Evolutionary conservation across 2,329 filamentous ascomycete genomes (phyloP), one percentile per base, ranked within the genome.

Genomic region (Mariannaea sp.): DNA sequence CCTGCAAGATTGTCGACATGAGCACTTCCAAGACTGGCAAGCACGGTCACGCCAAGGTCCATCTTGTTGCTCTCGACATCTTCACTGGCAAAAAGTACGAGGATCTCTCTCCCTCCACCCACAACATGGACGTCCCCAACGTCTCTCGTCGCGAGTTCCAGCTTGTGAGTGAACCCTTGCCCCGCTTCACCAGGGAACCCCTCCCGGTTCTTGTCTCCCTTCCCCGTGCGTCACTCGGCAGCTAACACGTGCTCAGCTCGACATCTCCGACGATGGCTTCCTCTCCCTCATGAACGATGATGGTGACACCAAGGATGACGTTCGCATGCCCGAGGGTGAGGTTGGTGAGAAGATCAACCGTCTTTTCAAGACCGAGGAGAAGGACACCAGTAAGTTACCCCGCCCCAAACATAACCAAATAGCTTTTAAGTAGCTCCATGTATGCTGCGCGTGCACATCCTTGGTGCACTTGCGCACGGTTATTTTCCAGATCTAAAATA

Each of bases 1-100:
- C 94, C 71, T 99, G 94, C 92, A 99, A 97, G 90, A 99, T 99
- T 72, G 90, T 97, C 78, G 94, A 99, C 75, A 99, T 99, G 95
- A 96, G 92, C 69, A 99, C 94, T 83, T 99, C 94, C 78, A 99
- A 99, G 92, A 99, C 94, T 68, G 94, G 94, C 81, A 99, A 99
- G 91, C 94, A 99, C 89, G 94, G 94, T 79, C 95, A 99, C 90
- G 94, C 94, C 81, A 99, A 99, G 88, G 94, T 99, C 77, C 93
- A 99, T 82, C 82, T 99, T 71, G 89, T 97, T 73, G 94, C 92
- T 75, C 86, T 95, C 77, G 94, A 99, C 78, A 97, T 99, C 83
- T 99, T 99, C 88, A 99, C 92, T 66, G 84, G 84, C 86, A 99
- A 97, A 90, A 99, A 99, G 88, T 85, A 96, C 67, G 94, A 99